Evolutionary conservation across 352 stramenopile species (phyloP).

Genomic region (Pythium grandisporangium): DNA sequence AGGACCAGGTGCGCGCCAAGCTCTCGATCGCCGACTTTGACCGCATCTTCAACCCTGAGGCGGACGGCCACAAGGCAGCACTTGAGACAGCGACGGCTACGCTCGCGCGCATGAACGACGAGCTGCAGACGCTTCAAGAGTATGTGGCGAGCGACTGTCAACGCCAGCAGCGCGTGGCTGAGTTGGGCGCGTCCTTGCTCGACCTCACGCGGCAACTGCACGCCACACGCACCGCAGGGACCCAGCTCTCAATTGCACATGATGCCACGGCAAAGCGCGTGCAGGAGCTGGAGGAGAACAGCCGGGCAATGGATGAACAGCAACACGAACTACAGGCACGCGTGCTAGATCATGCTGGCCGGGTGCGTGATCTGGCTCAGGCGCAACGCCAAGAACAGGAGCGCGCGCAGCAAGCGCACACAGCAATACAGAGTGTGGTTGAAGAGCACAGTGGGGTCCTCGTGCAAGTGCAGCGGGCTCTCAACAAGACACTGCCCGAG

Average conservation of each 20-base stretch:
- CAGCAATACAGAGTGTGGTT: constrained; percentile 16
- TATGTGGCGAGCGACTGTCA: constrained; percentile 36
- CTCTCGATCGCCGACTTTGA: constrained; percentile 57
- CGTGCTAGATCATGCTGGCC: constrained; percentile 12
- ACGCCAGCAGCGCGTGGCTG: constrained; percentile 33
- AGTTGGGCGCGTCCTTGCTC: constrained; percentile 33
- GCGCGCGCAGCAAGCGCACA: constrained; percentile 12
- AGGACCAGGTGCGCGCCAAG: constrained; percentile 37
- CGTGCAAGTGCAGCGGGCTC: constrained; percentile 33
- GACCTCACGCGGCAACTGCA: constrained; percentile 45
- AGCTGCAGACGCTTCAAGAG: constrained; percentile 30
- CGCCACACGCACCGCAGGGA: constrained; percentile 25
- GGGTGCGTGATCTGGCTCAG: constrained; percentile 11
- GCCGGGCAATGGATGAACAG: background rate
- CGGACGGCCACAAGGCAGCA: constrained; percentile 31
- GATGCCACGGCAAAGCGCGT: constrained; percentile 13
- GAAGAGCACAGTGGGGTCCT: constrained; percentile 21
- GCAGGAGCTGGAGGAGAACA: background rate
- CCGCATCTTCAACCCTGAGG: constrained; percentile 47
- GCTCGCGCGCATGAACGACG: constrained; percentile 42
- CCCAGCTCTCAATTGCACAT: constrained; percentile 24
- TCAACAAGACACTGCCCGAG: constrained; percentile 22
- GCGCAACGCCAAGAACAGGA: constrained; percentile 10
- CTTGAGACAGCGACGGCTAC: constrained; percentile 31
- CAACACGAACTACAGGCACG: constrained; percentile 12